Conservation (phyloP, 1,139 yeast genomes). For the Blastobotrys aristatus region DNA sequence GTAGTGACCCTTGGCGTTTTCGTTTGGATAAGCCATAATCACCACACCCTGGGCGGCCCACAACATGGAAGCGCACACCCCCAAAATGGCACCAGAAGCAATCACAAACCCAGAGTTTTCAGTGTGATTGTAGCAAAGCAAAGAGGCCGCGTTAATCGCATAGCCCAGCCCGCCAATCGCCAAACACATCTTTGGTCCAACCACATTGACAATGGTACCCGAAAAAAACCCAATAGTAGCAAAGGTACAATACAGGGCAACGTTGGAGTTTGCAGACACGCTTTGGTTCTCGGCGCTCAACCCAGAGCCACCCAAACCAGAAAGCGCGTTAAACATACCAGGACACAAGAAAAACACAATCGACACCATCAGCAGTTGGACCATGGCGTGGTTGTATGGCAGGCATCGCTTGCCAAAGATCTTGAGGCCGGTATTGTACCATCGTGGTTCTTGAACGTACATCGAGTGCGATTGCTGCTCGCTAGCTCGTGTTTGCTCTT, state of each 20-base stretch:
- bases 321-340: slow-evolving; percentile 53
- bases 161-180: slow-evolving; percentile 56
- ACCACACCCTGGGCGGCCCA: slow-evolving; percentile 63
- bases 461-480: slow-evolving; percentile 5
- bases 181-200: slow-evolving; percentile 48
- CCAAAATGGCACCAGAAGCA: slow-evolving; percentile 56
- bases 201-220: slow-evolving; percentile 51
- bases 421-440: slow-evolving; percentile 22
- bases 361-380: slow-evolving; percentile 30
- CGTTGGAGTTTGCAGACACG: slow-evolving; percentile 50
- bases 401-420: slow-evolving; percentile 15
- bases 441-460: slow-evolving; percentile 13
- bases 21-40: slow-evolving; percentile 56
- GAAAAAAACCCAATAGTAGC: slow-evolving; percentile 52
- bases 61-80: slow-evolving; percentile 50
- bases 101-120: slow-evolving; percentile 51
- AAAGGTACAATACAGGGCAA: slow-evolving; percentile 52
- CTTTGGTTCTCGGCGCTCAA: slow-evolving; percentile 19
- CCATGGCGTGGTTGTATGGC: slow-evolving; percentile 24
- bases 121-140: slow-evolving; percentile 47
- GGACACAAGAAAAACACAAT: slow-evolving; percentile 33
- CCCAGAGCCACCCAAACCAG: slow-evolving; percentile 52
- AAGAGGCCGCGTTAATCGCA: slow-evolving; percentile 49
- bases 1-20: slow-evolving; percentile 49
- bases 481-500: neutral